phyloP scores from a whole-genome alignment of 2,329 filamentous ascomycete genomes.

The Fusarium austroafricanum region DNA sequence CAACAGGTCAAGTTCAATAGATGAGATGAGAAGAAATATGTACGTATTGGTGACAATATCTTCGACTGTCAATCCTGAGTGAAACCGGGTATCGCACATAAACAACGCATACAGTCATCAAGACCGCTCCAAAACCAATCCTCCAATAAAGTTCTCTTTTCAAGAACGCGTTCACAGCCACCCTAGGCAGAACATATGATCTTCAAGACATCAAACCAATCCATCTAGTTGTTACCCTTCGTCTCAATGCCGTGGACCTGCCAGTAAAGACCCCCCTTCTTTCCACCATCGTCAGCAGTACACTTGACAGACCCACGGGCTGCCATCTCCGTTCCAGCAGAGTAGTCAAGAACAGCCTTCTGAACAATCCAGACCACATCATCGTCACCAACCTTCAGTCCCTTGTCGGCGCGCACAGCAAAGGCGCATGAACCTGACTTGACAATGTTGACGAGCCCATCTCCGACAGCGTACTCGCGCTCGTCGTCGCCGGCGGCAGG shows the following conservation, averaged over 20 bases:
- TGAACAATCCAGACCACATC: constrained; percentile 34
- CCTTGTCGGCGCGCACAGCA: constrained; percentile 40
- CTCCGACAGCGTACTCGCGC: constrained; percentile 16
- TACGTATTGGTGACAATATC: constrained; percentile 14
- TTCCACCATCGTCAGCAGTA: constrained; percentile 2
- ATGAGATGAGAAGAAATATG: neutral
- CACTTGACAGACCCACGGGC: constrained; percentile 34
- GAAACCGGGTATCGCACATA: constrained; percentile 34
- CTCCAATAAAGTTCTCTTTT: neutral
- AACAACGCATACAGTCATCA: constrained; percentile 28
- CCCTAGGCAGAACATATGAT: neutral
- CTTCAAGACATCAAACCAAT: constrained; percentile 14
- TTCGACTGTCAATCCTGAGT: constrained; percentile 11
- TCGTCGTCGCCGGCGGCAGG: constrained; percentile 20
- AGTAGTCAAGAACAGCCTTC: constrained; percentile 32
- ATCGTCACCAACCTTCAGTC: constrained; percentile 26
- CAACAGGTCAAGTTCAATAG: neutral
- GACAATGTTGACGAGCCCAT: constrained; percentile 42
- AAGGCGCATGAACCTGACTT: constrained; percentile 45
- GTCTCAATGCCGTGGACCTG: constrained; percentile 29
- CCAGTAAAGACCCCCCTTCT: constrained; percentile 34
- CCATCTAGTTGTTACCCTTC: neutral
- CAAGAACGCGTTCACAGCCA: constrained; percentile 1
- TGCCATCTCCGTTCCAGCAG: constrained; percentile 26
- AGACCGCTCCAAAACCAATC: constrained; percentile 18